These are phyloP conservation scores for Agrostemma githago DNA, from an alignment of 148 eudicot genomes.

Conservation along the genomic window DNA sequence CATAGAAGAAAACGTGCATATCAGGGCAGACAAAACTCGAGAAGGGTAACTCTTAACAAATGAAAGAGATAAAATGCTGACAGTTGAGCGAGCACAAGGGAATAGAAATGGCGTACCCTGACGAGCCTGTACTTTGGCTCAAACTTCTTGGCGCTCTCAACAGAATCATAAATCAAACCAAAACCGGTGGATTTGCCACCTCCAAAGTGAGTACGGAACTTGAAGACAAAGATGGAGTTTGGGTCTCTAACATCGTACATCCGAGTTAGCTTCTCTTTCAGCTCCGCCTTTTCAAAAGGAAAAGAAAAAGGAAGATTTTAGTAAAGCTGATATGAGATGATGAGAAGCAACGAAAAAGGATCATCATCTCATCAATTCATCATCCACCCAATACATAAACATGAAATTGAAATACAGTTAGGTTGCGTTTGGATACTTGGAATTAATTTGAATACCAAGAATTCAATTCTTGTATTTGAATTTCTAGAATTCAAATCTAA, in stretches of 20 bases:
- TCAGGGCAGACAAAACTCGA: neutral
- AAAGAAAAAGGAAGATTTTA: neutral
- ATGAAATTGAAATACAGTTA: too few species aligned
- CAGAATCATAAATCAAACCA: slow-evolving; percentile 73
- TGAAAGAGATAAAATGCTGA: neutral
- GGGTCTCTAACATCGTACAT: slow-evolving; percentile 67
- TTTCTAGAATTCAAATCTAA: too few species aligned
- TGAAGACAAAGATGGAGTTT: slow-evolving; percentile 69
- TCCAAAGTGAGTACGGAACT: slow-evolving; percentile 82
- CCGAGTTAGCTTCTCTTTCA: slow-evolving; percentile 66
- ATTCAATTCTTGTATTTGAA: too few species aligned
- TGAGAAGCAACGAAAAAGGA: neutral
- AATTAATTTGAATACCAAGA: too few species aligned
- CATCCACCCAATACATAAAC: too few species aligned
- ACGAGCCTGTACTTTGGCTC: slow-evolving; percentile 85
- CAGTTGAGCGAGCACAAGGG: neutral
- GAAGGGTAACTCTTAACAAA: neutral
- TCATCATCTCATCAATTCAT: too few species aligned
- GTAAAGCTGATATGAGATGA: neutral
- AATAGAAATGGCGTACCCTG: slow-evolving; percentile 42
- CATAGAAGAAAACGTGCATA: neutral
- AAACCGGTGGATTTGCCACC: slow-evolving; percentile 86
- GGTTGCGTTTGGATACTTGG: too few species aligned
- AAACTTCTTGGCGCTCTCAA: slow-evolving; percentile 70
- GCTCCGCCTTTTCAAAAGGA: slow-evolving; percentile 41